Conservation (phyloP, 2,329 filamentous ascomycete genomes). For the Pseudogymnoascus sp. region DNA sequence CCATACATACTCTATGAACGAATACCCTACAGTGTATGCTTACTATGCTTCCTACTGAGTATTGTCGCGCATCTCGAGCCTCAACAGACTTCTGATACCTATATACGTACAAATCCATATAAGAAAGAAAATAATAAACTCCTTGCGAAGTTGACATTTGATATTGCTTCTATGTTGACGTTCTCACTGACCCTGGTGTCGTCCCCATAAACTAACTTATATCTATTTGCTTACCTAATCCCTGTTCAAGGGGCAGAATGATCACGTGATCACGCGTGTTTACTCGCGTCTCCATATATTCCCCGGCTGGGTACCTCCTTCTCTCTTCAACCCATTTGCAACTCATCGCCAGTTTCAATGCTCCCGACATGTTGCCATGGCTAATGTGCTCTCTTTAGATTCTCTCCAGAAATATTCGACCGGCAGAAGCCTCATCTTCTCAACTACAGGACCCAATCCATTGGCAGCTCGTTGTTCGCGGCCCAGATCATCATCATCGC, state of each 20-base stretch:
- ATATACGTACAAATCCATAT: neutral
- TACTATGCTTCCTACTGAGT: neutral
- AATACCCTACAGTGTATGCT: neutral
- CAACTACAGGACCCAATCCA: constrained; percentile 22
- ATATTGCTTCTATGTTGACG: neutral
- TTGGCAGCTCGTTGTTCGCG: constrained; percentile 16
- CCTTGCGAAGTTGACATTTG: neutral
- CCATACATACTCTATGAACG: neutral
- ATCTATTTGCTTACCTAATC: neutral
- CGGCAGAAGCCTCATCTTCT: constrained; percentile 16
- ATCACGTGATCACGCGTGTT: neutral
- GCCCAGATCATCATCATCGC: constrained; percentile 19
- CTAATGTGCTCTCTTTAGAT: neutral
- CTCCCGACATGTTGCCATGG: neutral
- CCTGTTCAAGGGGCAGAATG: neutral
- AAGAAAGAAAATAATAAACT: neutral
- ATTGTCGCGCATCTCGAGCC: neutral
- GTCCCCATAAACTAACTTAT: neutral
- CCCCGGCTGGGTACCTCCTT: neutral
- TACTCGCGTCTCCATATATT: neutral
- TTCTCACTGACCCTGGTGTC: neutral
- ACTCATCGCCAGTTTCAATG: constrained; percentile 1
- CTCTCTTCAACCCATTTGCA: neutral
- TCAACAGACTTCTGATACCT: neutral
- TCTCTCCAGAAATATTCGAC: constrained; percentile 12